Percentiles rank a stretch among this genome's conserved stretches.
Evolutionary conservation across 2,329 filamentous ascomycete species (phyloP).

Genomic region (Plectosphaerella cucumerina): DNA sequence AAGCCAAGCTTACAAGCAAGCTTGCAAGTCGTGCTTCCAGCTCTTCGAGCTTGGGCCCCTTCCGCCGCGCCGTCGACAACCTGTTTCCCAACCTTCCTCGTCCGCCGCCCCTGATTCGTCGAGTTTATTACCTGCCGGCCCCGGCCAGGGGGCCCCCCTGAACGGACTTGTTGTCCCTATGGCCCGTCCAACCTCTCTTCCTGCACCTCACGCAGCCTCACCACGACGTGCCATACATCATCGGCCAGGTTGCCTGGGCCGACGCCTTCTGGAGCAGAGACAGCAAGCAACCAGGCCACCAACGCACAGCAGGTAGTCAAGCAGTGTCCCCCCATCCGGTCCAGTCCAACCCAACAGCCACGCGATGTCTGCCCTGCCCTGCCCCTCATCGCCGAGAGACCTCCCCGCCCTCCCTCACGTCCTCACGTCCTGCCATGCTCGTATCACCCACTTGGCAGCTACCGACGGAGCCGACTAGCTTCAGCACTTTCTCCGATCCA

Average conservation of each 20-base stretch:
- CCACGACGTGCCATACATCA: background rate
- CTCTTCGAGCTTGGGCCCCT: too few relatives aligned
- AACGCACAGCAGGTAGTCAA: too few relatives aligned
- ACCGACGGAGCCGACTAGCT: background rate
- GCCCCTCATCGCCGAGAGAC: background rate
- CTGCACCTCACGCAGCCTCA: background rate
- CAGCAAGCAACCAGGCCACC: background rate
- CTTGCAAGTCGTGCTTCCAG: background rate
- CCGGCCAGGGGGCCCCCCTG: conserved; percentile 7
- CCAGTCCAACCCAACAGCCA: background rate
- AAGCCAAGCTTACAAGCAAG: background rate
- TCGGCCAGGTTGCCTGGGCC: background rate
- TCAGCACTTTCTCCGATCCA: background rate
- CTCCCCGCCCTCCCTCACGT: background rate
- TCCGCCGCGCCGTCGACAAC: background rate
- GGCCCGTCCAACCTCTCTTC: conserved; percentile 5
- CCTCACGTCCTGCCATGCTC: conserved; percentile 1
- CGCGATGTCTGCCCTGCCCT: background rate
- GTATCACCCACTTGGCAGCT: conserved; percentile 12
- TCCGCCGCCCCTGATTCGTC: conserved; percentile 4
- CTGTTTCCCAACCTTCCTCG: background rate
- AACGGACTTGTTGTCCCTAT: conserved; percentile 4
- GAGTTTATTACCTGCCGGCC: background rate
- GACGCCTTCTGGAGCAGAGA: background rate
- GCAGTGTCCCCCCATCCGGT: too few relatives aligned